Conservation (phyloP, 2,329 filamentous ascomycete genomes). For the Lachnellula willkommii region DNA sequence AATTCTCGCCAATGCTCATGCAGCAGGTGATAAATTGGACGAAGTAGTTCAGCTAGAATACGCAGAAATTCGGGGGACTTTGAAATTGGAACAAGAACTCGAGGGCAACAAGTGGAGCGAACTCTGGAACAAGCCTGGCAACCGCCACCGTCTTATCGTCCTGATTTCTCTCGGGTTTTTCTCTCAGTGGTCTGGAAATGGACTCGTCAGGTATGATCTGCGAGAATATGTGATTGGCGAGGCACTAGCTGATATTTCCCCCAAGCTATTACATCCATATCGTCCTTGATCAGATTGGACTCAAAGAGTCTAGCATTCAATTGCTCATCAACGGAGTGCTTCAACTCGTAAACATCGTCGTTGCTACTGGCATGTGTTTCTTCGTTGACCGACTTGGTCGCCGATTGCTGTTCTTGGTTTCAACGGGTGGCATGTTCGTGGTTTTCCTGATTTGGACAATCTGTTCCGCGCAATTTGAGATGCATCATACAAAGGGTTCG, state of each 20-base stretch:
- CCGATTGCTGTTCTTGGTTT: slow-evolving; percentile 21
- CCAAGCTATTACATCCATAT: slow-evolving; percentile 31
- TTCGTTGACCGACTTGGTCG: slow-evolving; percentile 30
- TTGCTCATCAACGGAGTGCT: slow-evolving; percentile 34
- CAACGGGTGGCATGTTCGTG: slow-evolving; percentile 25
- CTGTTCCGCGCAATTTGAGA: slow-evolving; percentile 18
- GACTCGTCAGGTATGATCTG: slow-evolving; percentile 33
- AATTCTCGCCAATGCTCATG: slow-evolving; percentile 45
- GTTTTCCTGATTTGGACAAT: slow-evolving; percentile 31
- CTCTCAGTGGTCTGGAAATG: slow-evolving; percentile 54
- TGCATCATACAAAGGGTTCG: slow-evolving; percentile 12
- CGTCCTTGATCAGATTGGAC: slow-evolving; percentile 35
- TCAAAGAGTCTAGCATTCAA: slow-evolving; percentile 32
- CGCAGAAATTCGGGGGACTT: slow-evolving; percentile 40
- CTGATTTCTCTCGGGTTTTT: slow-evolving; percentile 49
- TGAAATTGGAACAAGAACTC: slow-evolving; percentile 41
- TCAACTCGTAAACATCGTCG: slow-evolving; percentile 20
- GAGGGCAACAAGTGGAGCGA: slow-evolving; percentile 41
- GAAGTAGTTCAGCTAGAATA: slow-evolving; percentile 38
- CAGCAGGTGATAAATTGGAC: slow-evolving; percentile 34
- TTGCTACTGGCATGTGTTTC: slow-evolving; percentile 26
- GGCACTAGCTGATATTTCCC: slow-evolving; percentile 8
- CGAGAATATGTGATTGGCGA: background rate
- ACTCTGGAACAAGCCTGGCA: slow-evolving; percentile 47
- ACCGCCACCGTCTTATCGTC: slow-evolving; percentile 50